These are phyloP conservation scores for Trichoderma lentiforme DNA, from an alignment of 2,329 filamentous ascomycete genomes.

Conservation along the genomic window DNA sequence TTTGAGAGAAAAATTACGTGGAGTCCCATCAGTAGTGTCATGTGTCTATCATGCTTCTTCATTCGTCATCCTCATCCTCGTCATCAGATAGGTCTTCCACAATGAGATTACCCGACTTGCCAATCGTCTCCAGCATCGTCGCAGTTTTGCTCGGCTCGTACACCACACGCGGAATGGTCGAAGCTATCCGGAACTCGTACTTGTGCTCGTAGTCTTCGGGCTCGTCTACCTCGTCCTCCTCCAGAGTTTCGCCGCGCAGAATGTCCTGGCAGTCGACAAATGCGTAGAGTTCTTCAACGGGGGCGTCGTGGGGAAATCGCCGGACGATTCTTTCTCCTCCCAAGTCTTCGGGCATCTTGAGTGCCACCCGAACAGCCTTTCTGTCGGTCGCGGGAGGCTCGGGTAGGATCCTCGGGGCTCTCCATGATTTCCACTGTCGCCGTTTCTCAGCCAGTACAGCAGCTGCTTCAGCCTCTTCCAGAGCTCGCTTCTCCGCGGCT, in stretches of 20 bases:
- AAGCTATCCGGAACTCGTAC: constrained; percentile 82
- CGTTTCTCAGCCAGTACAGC: constrained; percentile 42
- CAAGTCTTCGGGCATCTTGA: constrained; percentile 58
- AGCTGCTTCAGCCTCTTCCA: constrained; percentile 60
- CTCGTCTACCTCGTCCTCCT: constrained; percentile 50
- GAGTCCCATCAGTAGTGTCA: neutral
- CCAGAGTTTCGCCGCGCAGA: constrained; percentile 42
- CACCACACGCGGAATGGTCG: constrained; percentile 78
- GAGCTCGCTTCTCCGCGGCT: constrained; percentile 61
- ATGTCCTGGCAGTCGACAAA: constrained; percentile 89
- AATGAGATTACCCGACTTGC: constrained; percentile 81
- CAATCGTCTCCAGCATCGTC: constrained; percentile 69
- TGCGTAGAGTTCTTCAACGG: constrained; percentile 86
- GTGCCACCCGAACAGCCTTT: constrained; percentile 67
- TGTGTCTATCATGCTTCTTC: constrained; percentile 20
- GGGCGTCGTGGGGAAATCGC: constrained; percentile 65
- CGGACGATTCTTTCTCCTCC: constrained; percentile 74
- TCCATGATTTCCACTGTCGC: constrained; percentile 77
- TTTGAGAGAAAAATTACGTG: neutral
- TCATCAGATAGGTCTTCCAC: constrained; percentile 63
- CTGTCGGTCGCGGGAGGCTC: constrained; percentile 65
- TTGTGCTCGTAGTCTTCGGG: constrained; percentile 63
- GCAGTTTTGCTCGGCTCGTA: constrained; percentile 66
- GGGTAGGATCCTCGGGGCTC: constrained; percentile 60
- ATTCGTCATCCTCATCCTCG: constrained; percentile 31